A percentile compares a stretch with the other conserved stretches of the same genome.
These are phyloP conservation scores for Cucumis sativus DNA, from an alignment of 306 rosid species.

Conservation along the genomic window Cucumber_9930_V3 NC_026661.2:20382001-20382500, in stretches of 20 bases:
- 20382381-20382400: neutral
- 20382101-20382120: too few species aligned
- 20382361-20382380: neutral
- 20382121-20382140: neutral
- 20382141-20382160: too few species aligned
- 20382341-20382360: too few species aligned
- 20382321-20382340: too few species aligned
- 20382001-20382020: neutral
- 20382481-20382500: neutral
- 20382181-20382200: slow-evolving; percentile 2
- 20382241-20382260: neutral
- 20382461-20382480: neutral
- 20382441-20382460: neutral
- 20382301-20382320: neutral
- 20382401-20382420: neutral
- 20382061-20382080: neutral
- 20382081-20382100: neutral
- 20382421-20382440: neutral
- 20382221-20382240: neutral
- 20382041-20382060: neutral
- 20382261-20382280: neutral
- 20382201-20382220: neutral
- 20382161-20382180: too few species aligned
- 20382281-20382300: neutral
- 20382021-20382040: neutral